These are phyloP conservation scores for Rhodomyrtus tomentosa DNA, from an alignment of 345 rosid genomes.

Conservation along the genomic window DNA sequence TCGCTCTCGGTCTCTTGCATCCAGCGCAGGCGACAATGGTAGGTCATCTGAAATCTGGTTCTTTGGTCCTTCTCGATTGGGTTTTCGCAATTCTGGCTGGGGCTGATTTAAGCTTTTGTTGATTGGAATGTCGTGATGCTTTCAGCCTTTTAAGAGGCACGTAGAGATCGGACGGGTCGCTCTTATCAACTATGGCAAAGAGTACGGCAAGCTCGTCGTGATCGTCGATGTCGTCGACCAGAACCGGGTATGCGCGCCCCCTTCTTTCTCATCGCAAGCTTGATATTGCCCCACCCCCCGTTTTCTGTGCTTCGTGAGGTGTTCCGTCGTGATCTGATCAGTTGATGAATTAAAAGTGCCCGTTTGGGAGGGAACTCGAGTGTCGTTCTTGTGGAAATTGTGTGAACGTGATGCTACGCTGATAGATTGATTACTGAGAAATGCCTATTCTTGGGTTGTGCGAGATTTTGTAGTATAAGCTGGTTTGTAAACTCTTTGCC, in stretches of 20 bases:
- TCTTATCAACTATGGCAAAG: conserved; percentile 77
- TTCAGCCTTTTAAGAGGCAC: conserved; percentile 77
- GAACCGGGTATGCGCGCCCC: conserved; percentile 46
- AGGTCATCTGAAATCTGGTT: neutral
- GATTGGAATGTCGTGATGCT: neutral
- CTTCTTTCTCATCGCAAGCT: neutral
- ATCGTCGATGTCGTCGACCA: conserved; percentile 86
- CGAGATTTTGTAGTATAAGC: neutral
- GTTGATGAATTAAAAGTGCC: neutral
- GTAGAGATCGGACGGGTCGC: conserved; percentile 93
- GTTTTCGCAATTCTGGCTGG: neutral
- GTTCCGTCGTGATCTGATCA: neutral
- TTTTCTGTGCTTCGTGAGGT: neutral
- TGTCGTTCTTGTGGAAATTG: neutral
- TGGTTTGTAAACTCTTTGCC: neutral
- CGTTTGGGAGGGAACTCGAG: neutral
- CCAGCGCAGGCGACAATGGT: conserved; percentile 20
- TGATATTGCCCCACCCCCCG: neutral
- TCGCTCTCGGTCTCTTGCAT: neutral
- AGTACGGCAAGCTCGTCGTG: conserved; percentile 76
- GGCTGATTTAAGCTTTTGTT: neutral
- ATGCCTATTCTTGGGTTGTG: neutral
- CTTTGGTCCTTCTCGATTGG: neutral
- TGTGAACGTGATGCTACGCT: neutral
- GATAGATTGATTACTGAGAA: neutral